Evolutionary conservation across 2,329 filamentous ascomycete genomes (phyloP).

Genomic region (Ophiostoma australiae): DNA sequence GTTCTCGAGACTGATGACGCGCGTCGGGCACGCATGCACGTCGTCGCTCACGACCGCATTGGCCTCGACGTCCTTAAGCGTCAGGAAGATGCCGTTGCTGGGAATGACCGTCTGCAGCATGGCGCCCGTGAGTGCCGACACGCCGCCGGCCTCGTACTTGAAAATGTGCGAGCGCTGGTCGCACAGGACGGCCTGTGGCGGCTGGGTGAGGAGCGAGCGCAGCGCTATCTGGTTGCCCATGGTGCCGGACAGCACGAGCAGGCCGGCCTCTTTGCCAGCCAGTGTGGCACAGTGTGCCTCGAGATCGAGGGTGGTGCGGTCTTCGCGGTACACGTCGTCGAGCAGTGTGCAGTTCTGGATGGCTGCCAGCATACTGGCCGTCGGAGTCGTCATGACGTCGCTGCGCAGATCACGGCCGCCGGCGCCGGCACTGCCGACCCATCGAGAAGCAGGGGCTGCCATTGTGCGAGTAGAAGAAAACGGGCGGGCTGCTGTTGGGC

Average conservation of each 20-base stretch:
- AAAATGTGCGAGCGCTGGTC: conserved; percentile 76
- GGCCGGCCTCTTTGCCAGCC: conserved; percentile 67
- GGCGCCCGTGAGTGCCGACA: conserved; percentile 60
- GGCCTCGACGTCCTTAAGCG: conserved; percentile 67
- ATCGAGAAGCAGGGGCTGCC: conserved; percentile 21
- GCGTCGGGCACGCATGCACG: conserved; percentile 73
- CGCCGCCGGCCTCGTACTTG: conserved; percentile 59
- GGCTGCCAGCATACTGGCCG: conserved; percentile 72
- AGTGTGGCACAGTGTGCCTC: conserved; percentile 69
- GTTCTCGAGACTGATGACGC: conserved; percentile 79
- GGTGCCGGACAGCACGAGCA: conserved; percentile 83
- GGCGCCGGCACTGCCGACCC: conserved; percentile 35
- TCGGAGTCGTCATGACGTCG: conserved; percentile 65
- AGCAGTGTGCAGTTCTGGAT: conserved; percentile 68
- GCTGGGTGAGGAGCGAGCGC: conserved; percentile 69
- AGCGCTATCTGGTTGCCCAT: conserved; percentile 91
- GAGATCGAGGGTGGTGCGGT: conserved; percentile 69
- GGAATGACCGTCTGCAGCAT: conserved; percentile 63
- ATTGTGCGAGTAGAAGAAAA: neutral
- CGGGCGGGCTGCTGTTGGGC: neutral
- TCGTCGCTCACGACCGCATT: conserved; percentile 62
- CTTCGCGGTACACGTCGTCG: conserved; percentile 81
- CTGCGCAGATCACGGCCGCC: conserved; percentile 35
- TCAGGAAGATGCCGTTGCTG: conserved; percentile 66
- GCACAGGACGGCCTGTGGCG: conserved; percentile 74